Base-by-base conservation (phyloP, 768 basidiomycete genomes). In the Kwoniella bestiolae region DNA sequence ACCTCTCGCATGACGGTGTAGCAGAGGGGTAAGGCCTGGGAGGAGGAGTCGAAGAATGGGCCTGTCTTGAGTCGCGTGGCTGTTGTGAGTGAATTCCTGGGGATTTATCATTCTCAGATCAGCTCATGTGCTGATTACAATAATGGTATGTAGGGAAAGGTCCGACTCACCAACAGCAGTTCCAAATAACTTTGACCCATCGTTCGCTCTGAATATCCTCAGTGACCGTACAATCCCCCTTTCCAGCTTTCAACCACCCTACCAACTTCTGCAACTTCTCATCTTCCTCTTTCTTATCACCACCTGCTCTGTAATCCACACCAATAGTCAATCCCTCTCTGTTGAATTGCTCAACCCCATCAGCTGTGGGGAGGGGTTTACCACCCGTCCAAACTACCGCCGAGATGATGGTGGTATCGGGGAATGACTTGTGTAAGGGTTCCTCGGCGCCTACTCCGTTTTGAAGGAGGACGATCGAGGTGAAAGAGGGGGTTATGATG, bases 141-240 rank as follows among this genome's bases (percentile, higher is more conserved):
- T n/a, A n/a, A n/a, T n/a, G n/a, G n/a, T n/a, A n/a, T n/a, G n/a
- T n/a, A n/a, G n/a, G n/a, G n/a, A n/a, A n/a, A n/a, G n/a, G n/a
- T n/a, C n/a, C 14, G 6, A 66, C 58, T 55, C 52, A 60, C 65
- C 58, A 60, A 44, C 65, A 66, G 31, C 57, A 60, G 51, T 58
- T 76, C 78, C 78, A 79, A 60, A 79, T 79, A 18, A 79, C 78
- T 69, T 79, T 79, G 65, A 79, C 69, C 78, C 78, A 79, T 56
- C 78, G 67, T 55, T 79, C 76, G 25, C 60, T 66, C 56, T 79
- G 78, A 46, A 79, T 77, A 65, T 76, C 74, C 8, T 76, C 61
- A 0, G 71, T 71, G 18, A 78, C 75, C 2, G 61, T 75, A 44
- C 69, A 72, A 29, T 73, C 70, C 18, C 78, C 72, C 31, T 68